Evolutionary conservation across 2,329 filamentous ascomycete genomes (phyloP).

Genomic region (Penicillium sp.): DNA sequence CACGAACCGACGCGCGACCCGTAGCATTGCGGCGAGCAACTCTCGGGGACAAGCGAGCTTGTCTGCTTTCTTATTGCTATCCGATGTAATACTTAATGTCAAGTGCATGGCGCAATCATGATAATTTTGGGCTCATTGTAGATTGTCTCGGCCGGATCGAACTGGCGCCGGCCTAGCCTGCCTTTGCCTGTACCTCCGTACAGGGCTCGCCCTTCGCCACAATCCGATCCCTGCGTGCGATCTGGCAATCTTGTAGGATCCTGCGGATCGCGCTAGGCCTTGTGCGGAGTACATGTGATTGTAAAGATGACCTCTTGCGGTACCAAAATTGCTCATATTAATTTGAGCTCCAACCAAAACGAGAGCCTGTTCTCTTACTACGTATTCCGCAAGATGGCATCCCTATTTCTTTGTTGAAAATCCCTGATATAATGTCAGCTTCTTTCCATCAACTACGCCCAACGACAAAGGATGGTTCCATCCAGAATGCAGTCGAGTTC

Average conservation of each 20-base stretch:
- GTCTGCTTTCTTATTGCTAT: slow-evolving; percentile 15
- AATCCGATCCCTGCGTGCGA: not conserved
- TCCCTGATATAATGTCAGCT: too few species aligned
- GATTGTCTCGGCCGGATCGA: not conserved
- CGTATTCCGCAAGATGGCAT: too few species aligned
- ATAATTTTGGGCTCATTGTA: not conserved
- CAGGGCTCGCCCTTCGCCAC: not conserved
- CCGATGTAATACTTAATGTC: slow-evolving; percentile 30
- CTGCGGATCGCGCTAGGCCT: not conserved
- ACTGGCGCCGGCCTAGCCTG: not conserved
- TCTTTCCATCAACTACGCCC: too few species aligned
- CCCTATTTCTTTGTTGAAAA: too few species aligned
- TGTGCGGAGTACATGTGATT: not conserved
- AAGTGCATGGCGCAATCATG: slow-evolving; percentile 16
- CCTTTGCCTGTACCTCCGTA: not conserved
- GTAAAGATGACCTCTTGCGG: not conserved
- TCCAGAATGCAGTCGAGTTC: too few species aligned
- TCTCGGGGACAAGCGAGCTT: not conserved
- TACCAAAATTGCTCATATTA: not conserved
- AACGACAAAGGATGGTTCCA: too few species aligned
- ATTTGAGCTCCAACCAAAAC: too few species aligned
- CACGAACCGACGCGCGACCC: slow-evolving; percentile 5
- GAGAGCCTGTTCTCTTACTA: too few species aligned
- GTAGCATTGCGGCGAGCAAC: not conserved
- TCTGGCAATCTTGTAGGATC: not conserved